Evolutionary conservation across 2,329 filamentous ascomycete species (phyloP).

Genomic region (Aspergillus sp.): DNA sequence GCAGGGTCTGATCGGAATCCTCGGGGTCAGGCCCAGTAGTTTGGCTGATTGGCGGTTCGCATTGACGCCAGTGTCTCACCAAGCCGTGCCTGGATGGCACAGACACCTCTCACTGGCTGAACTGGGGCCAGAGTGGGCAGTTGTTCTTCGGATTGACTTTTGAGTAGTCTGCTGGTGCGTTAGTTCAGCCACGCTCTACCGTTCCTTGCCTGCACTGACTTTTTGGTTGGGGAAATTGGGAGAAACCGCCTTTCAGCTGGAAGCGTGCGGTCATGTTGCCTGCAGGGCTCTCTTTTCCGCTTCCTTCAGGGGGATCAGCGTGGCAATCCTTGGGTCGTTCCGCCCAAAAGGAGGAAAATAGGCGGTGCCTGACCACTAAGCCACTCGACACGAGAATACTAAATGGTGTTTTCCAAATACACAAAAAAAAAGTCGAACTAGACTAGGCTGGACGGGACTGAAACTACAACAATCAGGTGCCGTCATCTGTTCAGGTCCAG

Average conservation of each 20-base stretch:
- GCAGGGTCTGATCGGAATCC: neutral
- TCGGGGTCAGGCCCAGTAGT: neutral
- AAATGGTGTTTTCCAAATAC: neutral
- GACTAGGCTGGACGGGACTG: neutral
- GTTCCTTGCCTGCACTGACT: neutral
- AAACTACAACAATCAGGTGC: neutral
- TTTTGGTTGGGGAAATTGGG: neutral
- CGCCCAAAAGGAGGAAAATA: neutral
- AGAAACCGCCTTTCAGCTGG: too few species aligned
- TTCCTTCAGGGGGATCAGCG: neutral
- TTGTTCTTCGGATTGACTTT: slow-evolving; percentile 4
- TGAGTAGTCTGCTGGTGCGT: neutral
- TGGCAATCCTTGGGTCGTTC: neutral
- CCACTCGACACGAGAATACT: neutral
- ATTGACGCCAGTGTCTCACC: slow-evolving; percentile 8
- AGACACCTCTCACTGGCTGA: neutral
- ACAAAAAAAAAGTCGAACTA: neutral
- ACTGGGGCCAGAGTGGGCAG: neutral
- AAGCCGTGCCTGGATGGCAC: neutral
- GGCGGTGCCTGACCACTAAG: neutral
- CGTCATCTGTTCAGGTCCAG: too few species aligned
- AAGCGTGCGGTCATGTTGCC: neutral
- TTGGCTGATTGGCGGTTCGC: slow-evolving; percentile 8
- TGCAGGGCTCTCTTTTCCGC: slow-evolving; percentile 8
- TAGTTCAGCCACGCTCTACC: neutral